Evolutionary conservation across 805 yeast genomes (phyloP), one percentile per base, ranked within the genome.

Genomic region (Nakazawaea populi): DNA sequence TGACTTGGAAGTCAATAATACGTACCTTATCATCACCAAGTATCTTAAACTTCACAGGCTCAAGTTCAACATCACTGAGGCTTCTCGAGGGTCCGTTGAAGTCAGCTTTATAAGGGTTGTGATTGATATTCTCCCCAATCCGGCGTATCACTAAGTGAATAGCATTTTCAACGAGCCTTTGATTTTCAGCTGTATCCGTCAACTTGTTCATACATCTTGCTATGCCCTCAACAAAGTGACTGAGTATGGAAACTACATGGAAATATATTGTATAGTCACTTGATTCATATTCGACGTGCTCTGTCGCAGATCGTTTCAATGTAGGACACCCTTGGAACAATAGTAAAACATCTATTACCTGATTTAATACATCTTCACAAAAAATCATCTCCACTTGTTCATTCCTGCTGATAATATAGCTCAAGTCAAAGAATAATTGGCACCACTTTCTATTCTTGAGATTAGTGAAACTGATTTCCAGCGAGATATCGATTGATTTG

Each of bases 201-300:
- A 65, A 47, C 31, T 61, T 64, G 47, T 63, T 60, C 7, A 80
- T 63, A 5, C 79, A 65, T 52, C 73, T 77, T 0, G 83, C 76
- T 10, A 81, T 68, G 52, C 70, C 70, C 52, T 81, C 86, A 0
- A 79, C 75, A 56, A 82, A 76, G 53, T 85, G 85, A 8, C 85
- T 75, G 0, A 88, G 74, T 4, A 83, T 87, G 49, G 87, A 83
- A 52, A 83, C 65, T 1, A 85, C 80, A 54, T 85, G 85, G 63
- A 85, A 85, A 59, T 76, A 85, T 2, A 82, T 77, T 1, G 85
- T 77, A 73, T 91, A 94, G 47, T 88, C 92, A 34, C 87, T 88
- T 43, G 83, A 83, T 62, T 92, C 99, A 63, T 87, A 94, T 62
- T 91, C 97, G 8, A 92, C 90, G 64, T 92, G 99, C 53, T 80